Base-by-base conservation (phyloP, 306 rosid genomes). In the Prunus armeniaca region DNA sequence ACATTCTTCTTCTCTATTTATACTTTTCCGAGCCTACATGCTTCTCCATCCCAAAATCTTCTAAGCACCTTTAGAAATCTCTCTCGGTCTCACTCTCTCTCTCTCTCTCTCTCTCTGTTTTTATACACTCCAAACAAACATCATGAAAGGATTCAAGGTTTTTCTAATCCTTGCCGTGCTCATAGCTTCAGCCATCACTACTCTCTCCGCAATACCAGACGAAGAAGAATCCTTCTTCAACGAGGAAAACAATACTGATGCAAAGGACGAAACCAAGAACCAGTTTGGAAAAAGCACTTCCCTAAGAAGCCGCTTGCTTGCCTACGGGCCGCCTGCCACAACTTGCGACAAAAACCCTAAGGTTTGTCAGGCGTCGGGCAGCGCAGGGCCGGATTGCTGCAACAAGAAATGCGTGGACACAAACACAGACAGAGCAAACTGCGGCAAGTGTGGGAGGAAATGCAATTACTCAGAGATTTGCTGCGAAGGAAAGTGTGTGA, bases 61-160 rank as follows among this genome's bases (percentile, higher is more conserved):
- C 43, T 38, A 38, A 38, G 43, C 43, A 38, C 9, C 43, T 38
- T 38, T 38, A 38, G 43, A 38, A 38, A 38, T 38, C 43, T 1
- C 9, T 6, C 43, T 38, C 2, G 0, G 2, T 38, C 9, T 38
- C 43, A 6, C 9, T 38, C 43, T 32, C 38, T n/a, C n/a, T n/a
- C n/a, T 34, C 43, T 51, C 20, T 51, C 25, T 24, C 25, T 24
- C 25, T 50, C 55, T 50, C n/a, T 7, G 19, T 8, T n/a, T 55
- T 9, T 9, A n/a, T 12, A 20, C 5, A 20, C 66, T 27, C 12
- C 66, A 61, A 61, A 25, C 66, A 2, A 18, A 2, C 32, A 86
- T 86, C 32, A 86, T 86, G 90, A 77, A 67, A 50, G 51, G 71
- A 73, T 49, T 61, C 68, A 78, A 66, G 5, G 61, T 75, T 22